These are phyloP conservation scores for Cladosporium oxysporum DNA, from an alignment of 2,329 filamentous ascomycete species.

Conservation along the genomic window DNA sequence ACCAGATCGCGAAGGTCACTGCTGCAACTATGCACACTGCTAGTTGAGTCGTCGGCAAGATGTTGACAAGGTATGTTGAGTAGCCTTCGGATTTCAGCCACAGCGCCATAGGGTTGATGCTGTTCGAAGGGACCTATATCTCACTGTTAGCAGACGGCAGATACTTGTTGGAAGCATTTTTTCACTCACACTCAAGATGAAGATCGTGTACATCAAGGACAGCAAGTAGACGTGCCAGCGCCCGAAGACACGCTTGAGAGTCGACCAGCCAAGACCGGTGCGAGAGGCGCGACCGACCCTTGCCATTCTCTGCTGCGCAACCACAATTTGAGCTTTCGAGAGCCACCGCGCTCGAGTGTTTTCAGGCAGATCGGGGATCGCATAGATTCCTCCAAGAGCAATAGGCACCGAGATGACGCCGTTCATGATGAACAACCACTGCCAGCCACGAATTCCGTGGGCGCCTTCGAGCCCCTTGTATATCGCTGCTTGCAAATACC, in stretches of 20 bases:
- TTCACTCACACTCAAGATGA: constrained; percentile 59
- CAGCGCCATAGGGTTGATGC: constrained; percentile 32
- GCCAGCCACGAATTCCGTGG: constrained; percentile 52
- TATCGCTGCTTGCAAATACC: constrained; percentile 58
- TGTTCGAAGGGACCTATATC: constrained; percentile 9
- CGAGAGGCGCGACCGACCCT: constrained; percentile 50
- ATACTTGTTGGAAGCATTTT: constrained; percentile 21
- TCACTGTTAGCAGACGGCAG: neutral
- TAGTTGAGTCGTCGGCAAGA: constrained; percentile 52
- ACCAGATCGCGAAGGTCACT: constrained; percentile 65
- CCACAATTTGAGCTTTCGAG: constrained; percentile 33
- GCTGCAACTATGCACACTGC: constrained; percentile 61
- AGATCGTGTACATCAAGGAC: constrained; percentile 60
- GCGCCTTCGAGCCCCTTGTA: constrained; percentile 48
- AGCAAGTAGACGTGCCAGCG: constrained; percentile 67
- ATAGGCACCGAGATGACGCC: constrained; percentile 57
- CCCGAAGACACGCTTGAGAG: constrained; percentile 58
- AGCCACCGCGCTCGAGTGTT: constrained; percentile 52
- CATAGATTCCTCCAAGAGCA: constrained; percentile 52
- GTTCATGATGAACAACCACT: constrained; percentile 55
- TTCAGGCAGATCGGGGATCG: constrained; percentile 53
- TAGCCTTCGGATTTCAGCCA: constrained; percentile 49
- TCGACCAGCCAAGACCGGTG: constrained; percentile 46
- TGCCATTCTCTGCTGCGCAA: constrained; percentile 53
- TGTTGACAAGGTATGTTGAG: constrained; percentile 57